phyloP scores from a whole-genome alignment of 164 flowering plant genomes.

The Stephania japonica region DNA sequence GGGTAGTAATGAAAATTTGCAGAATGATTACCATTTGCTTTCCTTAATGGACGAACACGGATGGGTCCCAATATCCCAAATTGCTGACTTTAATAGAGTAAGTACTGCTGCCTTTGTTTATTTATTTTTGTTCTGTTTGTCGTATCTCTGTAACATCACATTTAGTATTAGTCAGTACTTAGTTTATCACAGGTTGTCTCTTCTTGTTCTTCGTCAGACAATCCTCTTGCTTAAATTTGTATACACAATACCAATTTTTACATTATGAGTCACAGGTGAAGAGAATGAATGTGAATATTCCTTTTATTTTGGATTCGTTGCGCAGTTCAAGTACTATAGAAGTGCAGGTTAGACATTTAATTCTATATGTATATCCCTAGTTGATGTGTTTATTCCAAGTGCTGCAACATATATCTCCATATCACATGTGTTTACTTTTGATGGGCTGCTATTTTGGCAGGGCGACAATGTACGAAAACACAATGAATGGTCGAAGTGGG shows the following conservation, averaged over 20 bases:
- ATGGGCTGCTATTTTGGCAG: slow-evolving; percentile 28
- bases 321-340: slow-evolving; percentile 54
- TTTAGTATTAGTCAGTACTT: neutral
- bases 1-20: slow-evolving; percentile 82
- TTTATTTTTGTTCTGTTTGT: slow-evolving; percentile 1
- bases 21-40: slow-evolving; percentile 57
- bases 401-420: neutral
- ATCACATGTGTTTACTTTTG: neutral
- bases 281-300: slow-evolving; percentile 61
- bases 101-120: slow-evolving; percentile 9
- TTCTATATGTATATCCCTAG: neutral
- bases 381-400: neutral
- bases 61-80: slow-evolving; percentile 67
- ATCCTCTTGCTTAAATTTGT: neutral
- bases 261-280: slow-evolving; percentile 47
- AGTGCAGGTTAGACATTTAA: slow-evolving; percentile 56
- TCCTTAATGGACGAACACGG: slow-evolving; percentile 83
- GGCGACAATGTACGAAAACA: slow-evolving; percentile 68
- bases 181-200: neutral
- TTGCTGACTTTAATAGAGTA: slow-evolving; percentile 90
- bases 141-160: neutral
- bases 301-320: slow-evolving; percentile 73
- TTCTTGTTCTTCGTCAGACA: neutral
- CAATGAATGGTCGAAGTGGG: slow-evolving; percentile 74
- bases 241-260: neutral